Evolutionary conservation across 495 filamentous ascomycete species (phyloP).

Genomic region (Staphylotrichum tortipilum): DNA sequence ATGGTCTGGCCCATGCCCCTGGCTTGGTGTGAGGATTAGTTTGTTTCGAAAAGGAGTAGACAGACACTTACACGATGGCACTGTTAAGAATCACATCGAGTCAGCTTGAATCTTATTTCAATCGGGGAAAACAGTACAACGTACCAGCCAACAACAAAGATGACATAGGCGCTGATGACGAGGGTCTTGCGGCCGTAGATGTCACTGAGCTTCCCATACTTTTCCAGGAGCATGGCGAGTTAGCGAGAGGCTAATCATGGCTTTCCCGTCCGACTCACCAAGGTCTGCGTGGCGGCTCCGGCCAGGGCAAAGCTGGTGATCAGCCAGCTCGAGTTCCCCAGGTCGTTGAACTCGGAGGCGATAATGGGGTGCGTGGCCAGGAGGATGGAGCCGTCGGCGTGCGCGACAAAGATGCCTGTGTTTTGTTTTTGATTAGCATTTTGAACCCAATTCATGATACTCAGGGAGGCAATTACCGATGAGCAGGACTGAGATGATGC

Average conservation of each 20-base stretch:
- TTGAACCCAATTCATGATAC: too few relatives aligned
- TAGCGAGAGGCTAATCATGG: too few relatives aligned
- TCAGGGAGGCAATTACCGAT: too few relatives aligned
- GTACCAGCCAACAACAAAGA: slow-evolving; percentile 40
- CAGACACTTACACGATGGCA: slow-evolving; percentile 28
- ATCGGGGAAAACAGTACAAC: neutral
- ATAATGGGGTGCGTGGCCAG: slow-evolving; percentile 55
- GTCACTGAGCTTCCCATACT: slow-evolving; percentile 42
- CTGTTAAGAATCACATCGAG: slow-evolving; percentile 18
- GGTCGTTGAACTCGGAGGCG: slow-evolving; percentile 56
- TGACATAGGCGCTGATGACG: slow-evolving; percentile 31
- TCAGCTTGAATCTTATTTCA: neutral
- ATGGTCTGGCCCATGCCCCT: slow-evolving; percentile 46
- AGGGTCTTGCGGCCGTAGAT: slow-evolving; percentile 41
- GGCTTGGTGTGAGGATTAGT: neutral
- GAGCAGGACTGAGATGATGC: slow-evolving; percentile 22
- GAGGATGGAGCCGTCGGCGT: slow-evolving; percentile 54
- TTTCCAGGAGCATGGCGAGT: too few relatives aligned
- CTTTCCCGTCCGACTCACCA: slow-evolving; percentile 28
- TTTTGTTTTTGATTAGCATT: too few relatives aligned
- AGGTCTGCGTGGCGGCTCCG: slow-evolving; percentile 48
- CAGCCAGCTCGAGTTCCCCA: slow-evolving; percentile 57
- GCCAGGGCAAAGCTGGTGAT: slow-evolving; percentile 56
- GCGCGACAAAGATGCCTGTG: slow-evolving; percentile 55
- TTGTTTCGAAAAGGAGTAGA: neutral